These are phyloP conservation scores for Cyclanthera cordifolia DNA, from an alignment of 306 rosid genomes.

Conservation along the genomic window DNA sequence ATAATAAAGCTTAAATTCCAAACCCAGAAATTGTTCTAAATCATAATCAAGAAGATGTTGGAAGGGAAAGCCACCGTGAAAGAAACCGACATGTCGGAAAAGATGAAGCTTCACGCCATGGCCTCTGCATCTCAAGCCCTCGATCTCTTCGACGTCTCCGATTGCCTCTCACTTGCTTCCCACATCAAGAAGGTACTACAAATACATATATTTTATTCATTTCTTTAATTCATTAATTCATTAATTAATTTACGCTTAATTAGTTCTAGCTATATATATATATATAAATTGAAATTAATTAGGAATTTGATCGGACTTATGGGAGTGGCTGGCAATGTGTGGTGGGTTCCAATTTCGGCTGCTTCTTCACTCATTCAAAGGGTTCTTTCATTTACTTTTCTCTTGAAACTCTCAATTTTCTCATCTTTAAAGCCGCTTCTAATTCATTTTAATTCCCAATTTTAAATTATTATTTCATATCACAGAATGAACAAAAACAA, in stretches of 20 bases:
- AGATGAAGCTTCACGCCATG: conserved; percentile 78
- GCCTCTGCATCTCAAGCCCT: conserved; percentile 77
- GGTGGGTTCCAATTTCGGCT: conserved; percentile 68
- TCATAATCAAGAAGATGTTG: conserved; percentile 30
- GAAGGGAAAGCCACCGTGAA: conserved; percentile 62
- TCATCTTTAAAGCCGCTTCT: conserved; percentile 52
- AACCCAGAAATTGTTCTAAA: not conserved
- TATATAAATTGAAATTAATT: not conserved
- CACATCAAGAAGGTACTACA: conserved; percentile 58
- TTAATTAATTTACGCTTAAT: not conserved
- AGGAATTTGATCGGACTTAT: conserved; percentile 62
- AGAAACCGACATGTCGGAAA: conserved; percentile 63
- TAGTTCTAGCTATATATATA: not conserved
- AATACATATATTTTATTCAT: not conserved
- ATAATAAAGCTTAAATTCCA: not conserved
- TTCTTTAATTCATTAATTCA: not conserved
- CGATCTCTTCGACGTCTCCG: conserved; percentile 67
- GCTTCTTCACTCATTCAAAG: conserved; percentile 56
- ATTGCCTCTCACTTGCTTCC: conserved; percentile 47
- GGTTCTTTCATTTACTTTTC: conserved; percentile 69
- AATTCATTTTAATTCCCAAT: not conserved
- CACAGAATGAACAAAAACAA: not conserved
- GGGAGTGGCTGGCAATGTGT: conserved; percentile 86
- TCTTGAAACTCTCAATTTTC: conserved; percentile 61
- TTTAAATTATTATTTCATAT: not conserved